Evolutionary conservation across 2,329 filamentous ascomycete genomes (phyloP), one percentile per base, ranked within the genome.

Genomic region (Alternaria gansuensis): DNA sequence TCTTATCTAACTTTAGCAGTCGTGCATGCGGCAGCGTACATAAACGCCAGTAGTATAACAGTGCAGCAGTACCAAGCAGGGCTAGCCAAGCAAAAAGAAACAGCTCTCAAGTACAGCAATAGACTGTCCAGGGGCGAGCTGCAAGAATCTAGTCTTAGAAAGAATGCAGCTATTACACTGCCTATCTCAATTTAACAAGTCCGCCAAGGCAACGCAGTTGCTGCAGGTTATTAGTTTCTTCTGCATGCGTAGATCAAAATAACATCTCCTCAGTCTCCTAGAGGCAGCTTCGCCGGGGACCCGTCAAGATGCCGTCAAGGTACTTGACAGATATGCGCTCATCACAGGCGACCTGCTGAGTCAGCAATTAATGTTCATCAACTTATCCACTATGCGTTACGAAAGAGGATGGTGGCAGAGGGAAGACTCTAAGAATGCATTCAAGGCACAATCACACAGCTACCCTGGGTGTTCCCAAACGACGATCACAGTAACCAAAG

Each of bases 81-180:
- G n/a, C 40, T 68, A 33, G 48, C 21, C 5, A 4, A 11, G 0
- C 36, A 39, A 0, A 39, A 21, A 10, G 17, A 11, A 11, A 3
- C 21, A 10, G 17, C 5, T n/a, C 31, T 28, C 17, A 45, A 64
- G 4, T 68, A 79, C 5, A 78, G 13, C 66, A 78, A 10, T 56
- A 66, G 6, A 60, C 76, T 4, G 60, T 78, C 80, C 28, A 61
- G 63, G 4, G 77, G 78, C 53, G 62, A 69, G 2, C 68, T 29
- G 41, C 50, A 44, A 26, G 49, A 50, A 7, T 51, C 31, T 29
- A 54, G 2, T 71, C 73, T 28, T 5, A 28, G 8, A 28, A 8
- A 28, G 1, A 5, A 5, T 28, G 26, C 8, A 2, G 26, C 26
- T 28, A 8, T 8, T 28, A 8, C 26, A 4, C 26, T 28, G 26